phyloP scores from a whole-genome alignment of 2,329 filamentous ascomycete genomes.

The Gyromitra esculenta region DNA sequence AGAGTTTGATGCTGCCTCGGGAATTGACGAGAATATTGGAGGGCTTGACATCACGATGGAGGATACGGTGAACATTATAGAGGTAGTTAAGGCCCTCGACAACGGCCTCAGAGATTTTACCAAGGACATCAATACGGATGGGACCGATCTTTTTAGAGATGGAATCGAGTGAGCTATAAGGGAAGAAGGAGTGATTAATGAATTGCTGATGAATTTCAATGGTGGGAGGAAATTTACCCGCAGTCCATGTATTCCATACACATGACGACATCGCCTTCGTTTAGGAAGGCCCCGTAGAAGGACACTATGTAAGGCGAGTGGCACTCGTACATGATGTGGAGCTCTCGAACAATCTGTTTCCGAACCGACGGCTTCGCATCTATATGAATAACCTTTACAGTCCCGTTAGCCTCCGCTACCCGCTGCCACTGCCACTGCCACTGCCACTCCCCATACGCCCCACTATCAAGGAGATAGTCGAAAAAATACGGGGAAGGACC shows the following conservation, averaged over 20 bases:
- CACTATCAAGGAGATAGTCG: not conserved
- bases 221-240: conserved; percentile 72
- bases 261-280: conserved; percentile 97
- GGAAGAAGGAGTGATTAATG: conserved; percentile 33
- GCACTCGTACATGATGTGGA: conserved; percentile 98
- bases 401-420: conserved; percentile 13
- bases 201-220: conserved; percentile 37
- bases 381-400: conserved; percentile 85
- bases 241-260: conserved; percentile 99
- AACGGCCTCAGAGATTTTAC: conserved; percentile 96
- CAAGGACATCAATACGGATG: conserved; percentile 92
- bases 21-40: conserved; percentile 98
- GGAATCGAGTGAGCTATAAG: conserved; percentile 81
- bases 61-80: conserved; percentile 94
- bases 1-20: conserved; percentile 91
- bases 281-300: conserved; percentile 97
- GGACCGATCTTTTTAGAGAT: conserved; percentile 96
- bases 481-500: not conserved
- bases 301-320: conserved; percentile 97
- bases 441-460: not conserved
- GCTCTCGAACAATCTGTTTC: conserved; percentile 94
- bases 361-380: conserved; percentile 97
- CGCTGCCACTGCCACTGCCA: not conserved
- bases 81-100: conserved; percentile 93
- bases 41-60: conserved; percentile 98